These are phyloP conservation scores for Mycogone perniciosa DNA, from an alignment of 2,329 filamentous ascomycete genomes.

Conservation along the genomic window DNA sequence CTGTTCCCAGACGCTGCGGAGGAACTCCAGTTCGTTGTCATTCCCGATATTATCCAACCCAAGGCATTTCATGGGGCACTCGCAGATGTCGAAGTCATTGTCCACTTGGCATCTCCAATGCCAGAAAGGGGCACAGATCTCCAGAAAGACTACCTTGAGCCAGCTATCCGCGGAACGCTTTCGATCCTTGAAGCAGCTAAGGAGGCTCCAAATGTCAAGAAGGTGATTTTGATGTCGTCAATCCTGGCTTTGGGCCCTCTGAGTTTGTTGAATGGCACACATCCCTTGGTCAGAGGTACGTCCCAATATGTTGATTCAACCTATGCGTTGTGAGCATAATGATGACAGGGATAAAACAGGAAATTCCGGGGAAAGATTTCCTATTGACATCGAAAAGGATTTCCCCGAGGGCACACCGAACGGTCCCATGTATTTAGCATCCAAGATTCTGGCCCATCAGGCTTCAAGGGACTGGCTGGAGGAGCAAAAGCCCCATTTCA, in stretches of 20 bases:
- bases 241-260: constrained; percentile 12
- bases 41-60: constrained; percentile 19
- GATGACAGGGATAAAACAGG: neutral
- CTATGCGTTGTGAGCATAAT: too few species aligned
- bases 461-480: constrained; percentile 12
- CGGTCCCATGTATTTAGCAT: constrained; percentile 13
- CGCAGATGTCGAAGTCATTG: constrained; percentile 29
- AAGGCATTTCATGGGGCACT: constrained; percentile 31
- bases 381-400: constrained; percentile 1
- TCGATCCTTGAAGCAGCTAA: constrained; percentile 12
- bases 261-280: constrained; percentile 1
- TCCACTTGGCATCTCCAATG: constrained; percentile 21
- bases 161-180: constrained; percentile 12
- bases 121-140: constrained; percentile 13
- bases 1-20: neutral
- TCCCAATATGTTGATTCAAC: neutral
- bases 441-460: constrained; percentile 16
- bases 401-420: neutral
- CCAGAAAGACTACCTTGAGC: constrained; percentile 13
- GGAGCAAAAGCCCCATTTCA: constrained; percentile 11
- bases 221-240: constrained; percentile 14
- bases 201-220: constrained; percentile 7
- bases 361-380: constrained; percentile 3
- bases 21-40: constrained; percentile 19
- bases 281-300: constrained; percentile 4